Evolutionary conservation across 345 rosid genomes (phyloP).

Genomic region (Linum usitatissimum): DNA sequence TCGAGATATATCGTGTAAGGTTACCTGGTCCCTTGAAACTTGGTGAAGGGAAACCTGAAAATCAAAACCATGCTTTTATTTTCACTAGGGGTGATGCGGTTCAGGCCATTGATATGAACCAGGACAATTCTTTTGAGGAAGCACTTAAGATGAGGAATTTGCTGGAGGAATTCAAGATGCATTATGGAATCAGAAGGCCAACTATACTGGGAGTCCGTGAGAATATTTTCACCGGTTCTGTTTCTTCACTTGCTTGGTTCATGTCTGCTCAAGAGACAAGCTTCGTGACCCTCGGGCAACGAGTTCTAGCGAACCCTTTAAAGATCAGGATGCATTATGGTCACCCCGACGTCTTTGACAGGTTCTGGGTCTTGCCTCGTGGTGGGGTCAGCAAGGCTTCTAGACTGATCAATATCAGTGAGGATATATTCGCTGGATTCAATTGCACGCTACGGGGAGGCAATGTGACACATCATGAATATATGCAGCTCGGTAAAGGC

Average conservation of each 20-base stretch:
- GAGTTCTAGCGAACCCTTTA: conserved; percentile 91
- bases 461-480: conserved; percentile 94
- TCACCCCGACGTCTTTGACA: conserved; percentile 93
- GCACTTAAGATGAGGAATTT: conserved; percentile 93
- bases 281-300: conserved; percentile 92
- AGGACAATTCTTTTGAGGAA: conserved; percentile 96
- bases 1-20: conserved; percentile 83
- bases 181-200: conserved; percentile 71
- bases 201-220: conserved; percentile 93
- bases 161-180: conserved; percentile 67
- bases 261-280: conserved; percentile 88
- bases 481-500: conserved; percentile 95
- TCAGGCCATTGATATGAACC: conserved; percentile 97
- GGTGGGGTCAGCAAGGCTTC: conserved; percentile 99
- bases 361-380: conserved; percentile 90
- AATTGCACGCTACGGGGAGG: conserved; percentile 98
- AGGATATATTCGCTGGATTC: conserved; percentile 98
- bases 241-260: conserved; percentile 75
- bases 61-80: conserved; percentile 93
- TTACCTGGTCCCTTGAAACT: conserved; percentile 94
- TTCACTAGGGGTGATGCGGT: conserved; percentile 97
- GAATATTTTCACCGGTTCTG: conserved; percentile 91
- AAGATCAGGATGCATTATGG: conserved; percentile 98
- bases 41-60: conserved; percentile 99
- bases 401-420: conserved; percentile 91